Base-by-base conservation (phyloP, 257 asterid species). In the Misopates orontium region DNA sequence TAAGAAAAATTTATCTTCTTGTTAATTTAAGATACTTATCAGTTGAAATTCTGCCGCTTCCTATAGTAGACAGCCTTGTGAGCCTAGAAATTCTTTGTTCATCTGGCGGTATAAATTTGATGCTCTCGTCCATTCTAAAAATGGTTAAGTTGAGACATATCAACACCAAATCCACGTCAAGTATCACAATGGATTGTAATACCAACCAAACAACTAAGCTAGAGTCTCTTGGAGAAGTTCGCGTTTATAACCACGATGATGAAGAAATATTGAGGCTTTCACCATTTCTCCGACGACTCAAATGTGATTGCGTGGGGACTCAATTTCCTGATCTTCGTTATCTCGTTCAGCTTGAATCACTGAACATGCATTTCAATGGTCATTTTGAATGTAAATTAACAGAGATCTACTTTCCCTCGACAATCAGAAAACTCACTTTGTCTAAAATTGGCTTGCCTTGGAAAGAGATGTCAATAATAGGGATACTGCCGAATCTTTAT, bases 101-200 rank as follows among this genome's bases (percentile, higher is more conserved):
- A n/a, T n/a, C n/a, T n/a, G n/a, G 55, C n/a, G 1, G 21, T 0
- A 10, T 16, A 40, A n/a, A 59, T 28, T 1, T 22, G 12, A 13
- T 73, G 25, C 69, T 70, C 56, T 16, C 15, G 1, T 7, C 13
- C 25, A 48, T 73, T 18, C 25, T 55, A 58, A 39, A 39, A 20
- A 36, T 72, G 62, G 40, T 7, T 17, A 65, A 50, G 36, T 54
- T 72, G 62, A 72, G 45, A 28, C 66, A 72, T 49, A 6, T 72
- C 2, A 61, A 28, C 56, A 40, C 58, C 18, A 3, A 24, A 9
- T n/a, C 23, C 18, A 23, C 16, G n/a, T 18, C 25, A 22, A 17
- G 36, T 11, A 56, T 17, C 10, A 36, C 10, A 10, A 2, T 24
- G 20, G 49, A 62, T 18, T 56, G 49, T 0, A 9, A 11, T 16